Conservation (phyloP, 1,284 basidiomycete species). For the Microstroma glucosiphilum region DNA sequence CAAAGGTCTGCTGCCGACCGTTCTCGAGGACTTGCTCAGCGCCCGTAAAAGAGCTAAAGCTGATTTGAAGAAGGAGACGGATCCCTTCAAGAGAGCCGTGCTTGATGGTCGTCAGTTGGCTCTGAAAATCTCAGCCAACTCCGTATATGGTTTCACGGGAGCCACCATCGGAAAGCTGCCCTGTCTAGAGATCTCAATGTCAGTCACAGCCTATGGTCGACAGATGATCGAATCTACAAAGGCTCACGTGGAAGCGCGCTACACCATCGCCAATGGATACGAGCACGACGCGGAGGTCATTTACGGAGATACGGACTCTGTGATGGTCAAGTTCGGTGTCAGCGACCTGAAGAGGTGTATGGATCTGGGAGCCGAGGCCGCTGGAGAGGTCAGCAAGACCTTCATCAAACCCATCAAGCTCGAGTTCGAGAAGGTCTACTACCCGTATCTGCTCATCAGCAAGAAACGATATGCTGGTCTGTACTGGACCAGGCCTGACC, state of each 20-base stretch:
- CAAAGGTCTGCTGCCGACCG: slow-evolving; percentile 46
- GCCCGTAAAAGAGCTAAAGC: slow-evolving; percentile 49
- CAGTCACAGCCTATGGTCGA: slow-evolving; percentile 49
- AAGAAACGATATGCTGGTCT: slow-evolving; percentile 50
- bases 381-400: slow-evolving; percentile 65
- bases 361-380: slow-evolving; percentile 73
- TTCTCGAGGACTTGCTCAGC: slow-evolving; percentile 43
- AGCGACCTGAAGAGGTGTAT: slow-evolving; percentile 41
- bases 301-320: slow-evolving; percentile 50
- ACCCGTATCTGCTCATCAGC: slow-evolving; percentile 49
- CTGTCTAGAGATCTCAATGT: slow-evolving; percentile 50
- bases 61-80: slow-evolving; percentile 49
- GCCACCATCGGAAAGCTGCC: slow-evolving; percentile 49
- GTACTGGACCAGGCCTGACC: slow-evolving; percentile 46
- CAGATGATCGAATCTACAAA: slow-evolving; percentile 51
- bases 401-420: slow-evolving; percentile 49
- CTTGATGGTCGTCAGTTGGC: slow-evolving; percentile 49
- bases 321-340: slow-evolving; percentile 51
- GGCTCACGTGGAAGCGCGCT: slow-evolving; percentile 39
- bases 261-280: slow-evolving; percentile 49
- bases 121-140: slow-evolving; percentile 50
- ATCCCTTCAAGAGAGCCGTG: slow-evolving; percentile 48
- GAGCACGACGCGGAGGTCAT: slow-evolving; percentile 49
- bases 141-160: slow-evolving; percentile 51
- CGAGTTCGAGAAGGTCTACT: slow-evolving; percentile 51